A percentile compares a stretch with the other conserved stretches of the same genome.
These are phyloP conservation scores for Pulveroboletus sp. DNA, from an alignment of 768 basidiomycete species.

Conservation along the genomic window DNA sequence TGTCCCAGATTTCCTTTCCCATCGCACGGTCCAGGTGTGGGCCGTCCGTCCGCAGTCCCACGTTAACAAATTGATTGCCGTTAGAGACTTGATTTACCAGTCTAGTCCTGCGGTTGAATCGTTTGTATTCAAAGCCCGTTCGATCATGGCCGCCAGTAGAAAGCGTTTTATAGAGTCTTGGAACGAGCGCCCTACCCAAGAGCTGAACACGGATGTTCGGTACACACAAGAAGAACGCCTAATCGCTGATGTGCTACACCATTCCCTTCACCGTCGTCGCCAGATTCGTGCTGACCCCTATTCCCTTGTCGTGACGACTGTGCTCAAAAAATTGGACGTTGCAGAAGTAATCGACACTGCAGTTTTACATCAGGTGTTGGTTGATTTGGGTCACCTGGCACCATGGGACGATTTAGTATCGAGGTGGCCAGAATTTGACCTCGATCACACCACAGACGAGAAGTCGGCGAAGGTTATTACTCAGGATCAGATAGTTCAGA, in stretches of 20 bases:
- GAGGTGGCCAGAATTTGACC: constrained; percentile 33
- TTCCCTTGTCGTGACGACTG: constrained; percentile 41
- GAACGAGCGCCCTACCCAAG: constrained; percentile 27
- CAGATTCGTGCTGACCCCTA: constrained; percentile 63
- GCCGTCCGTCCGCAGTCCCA: constrained; percentile 59
- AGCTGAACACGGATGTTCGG: constrained; percentile 18
- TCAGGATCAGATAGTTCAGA: constrained; percentile 25
- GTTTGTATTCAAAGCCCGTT: constrained; percentile 50
- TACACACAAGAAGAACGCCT: constrained; percentile 52
- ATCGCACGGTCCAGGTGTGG: constrained; percentile 49
- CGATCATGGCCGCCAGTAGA: constrained; percentile 36
- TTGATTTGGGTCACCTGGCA: constrained; percentile 68
- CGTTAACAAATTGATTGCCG: constrained; percentile 44
- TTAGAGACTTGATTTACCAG: constrained; percentile 45
- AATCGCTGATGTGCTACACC: constrained; percentile 56
- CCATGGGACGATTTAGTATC: constrained; percentile 74
- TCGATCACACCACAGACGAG: constrained; percentile 20
- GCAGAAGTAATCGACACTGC: constrained; percentile 27
- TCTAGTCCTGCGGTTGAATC: constrained; percentile 36
- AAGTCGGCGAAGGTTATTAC: constrained; percentile 32
- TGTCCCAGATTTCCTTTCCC: constrained; percentile 41
- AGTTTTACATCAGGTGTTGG: constrained; percentile 44
- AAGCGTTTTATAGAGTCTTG: constrained; percentile 28
- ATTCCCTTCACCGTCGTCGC: constrained; percentile 46
- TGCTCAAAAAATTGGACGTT: constrained; percentile 54